Percentiles rank a stretch among this genome's conserved stretches.
phyloP scores from a whole-genome alignment of 495 filamentous ascomycete species.

The Daldinia loculata region DNA sequence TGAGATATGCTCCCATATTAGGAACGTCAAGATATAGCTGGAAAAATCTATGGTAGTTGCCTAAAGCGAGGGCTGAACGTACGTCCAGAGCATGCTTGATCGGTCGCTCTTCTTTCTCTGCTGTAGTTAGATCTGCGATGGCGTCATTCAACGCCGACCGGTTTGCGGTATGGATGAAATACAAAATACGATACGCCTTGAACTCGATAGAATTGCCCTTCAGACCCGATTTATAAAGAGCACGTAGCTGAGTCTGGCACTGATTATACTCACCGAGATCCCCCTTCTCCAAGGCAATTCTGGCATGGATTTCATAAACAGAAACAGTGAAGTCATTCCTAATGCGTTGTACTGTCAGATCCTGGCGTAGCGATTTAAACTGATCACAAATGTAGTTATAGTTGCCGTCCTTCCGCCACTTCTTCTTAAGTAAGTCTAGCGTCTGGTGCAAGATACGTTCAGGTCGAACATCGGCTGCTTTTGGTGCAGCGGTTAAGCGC shows the following conservation, averaged over 20 bases:
- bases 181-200: conserved; percentile 99
- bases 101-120: conserved; percentile 84
- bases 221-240: conserved; percentile 83
- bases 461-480: conserved; percentile 88
- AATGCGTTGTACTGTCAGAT: conserved; percentile 97
- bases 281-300: conserved; percentile 97
- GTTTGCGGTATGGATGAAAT: conserved; percentile 99
- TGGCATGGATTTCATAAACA: conserved; percentile 97
- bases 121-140: conserved; percentile 94
- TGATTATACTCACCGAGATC: conserved; percentile 99
- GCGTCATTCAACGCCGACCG: conserved; percentile 97
- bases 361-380: conserved; percentile 98
- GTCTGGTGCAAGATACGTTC: conserved; percentile 80
- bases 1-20: conserved; percentile 97
- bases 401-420: conserved; percentile 93
- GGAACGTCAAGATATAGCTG: conserved; percentile 91
- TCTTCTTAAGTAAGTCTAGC: conserved; percentile 87
- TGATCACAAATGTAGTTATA: conserved; percentile 98
- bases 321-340: conserved; percentile 93
- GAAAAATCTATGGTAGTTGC: conserved; percentile 98
- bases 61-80: conserved; percentile 87
- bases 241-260: conserved; percentile 96
- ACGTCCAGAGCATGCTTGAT: conserved; percentile 94
- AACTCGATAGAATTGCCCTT: conserved; percentile 95
- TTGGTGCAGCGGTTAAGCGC: conserved; percentile 87